Evolutionary conservation across 306 rosid genomes (phyloP), one percentile per base, ranked within the genome.

Genomic region (Echinosophora koreensis): DNA sequence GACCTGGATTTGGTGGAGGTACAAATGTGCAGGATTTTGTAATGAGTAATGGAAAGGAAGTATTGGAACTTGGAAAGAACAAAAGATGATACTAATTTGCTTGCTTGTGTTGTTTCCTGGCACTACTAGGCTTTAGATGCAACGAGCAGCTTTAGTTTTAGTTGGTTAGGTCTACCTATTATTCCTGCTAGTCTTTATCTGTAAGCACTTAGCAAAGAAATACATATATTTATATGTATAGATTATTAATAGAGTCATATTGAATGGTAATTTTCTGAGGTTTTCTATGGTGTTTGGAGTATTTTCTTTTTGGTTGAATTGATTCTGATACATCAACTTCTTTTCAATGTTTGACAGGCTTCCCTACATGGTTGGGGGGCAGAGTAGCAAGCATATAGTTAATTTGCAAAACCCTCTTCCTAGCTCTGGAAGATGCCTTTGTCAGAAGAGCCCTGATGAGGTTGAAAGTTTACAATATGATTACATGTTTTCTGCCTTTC

Each of bases 281-380:
- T 68, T 77, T 49, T 60, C 57, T 50, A 76, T 34, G 54, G 44
- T 59, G 68, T 30, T 30, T 2, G 32, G 32, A 30, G 56, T 17
- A n/a, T 17, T 32, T 8, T 12, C 34, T 5, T 27, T 30, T 15
- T 44, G 14, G 1, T 63, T 64, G 78, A 56, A 60, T 72, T 83
- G 62, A 68, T 86, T 87, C 87, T 86, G 82, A 85, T 82, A 30
- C 51, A 28, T 82, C 71, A 69, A 79, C 86, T 74, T 28, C 6
- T 85, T 78, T 78, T 78, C 83, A 58, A 78, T 72, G 85, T 91
- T 85, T 88, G 81, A 83, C 91, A 84, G 91, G 79, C 95, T 88
- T 86, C 92, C 89, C 97, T 82, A 87, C 84, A 80, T 84, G 9
- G 58, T 73, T 81, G 85, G 87, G 85, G 87, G 80, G 80, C 84